Conservation (phyloP, 2,329 filamentous ascomycete genomes). For the Phyllosticta citrichinensis region DNA sequence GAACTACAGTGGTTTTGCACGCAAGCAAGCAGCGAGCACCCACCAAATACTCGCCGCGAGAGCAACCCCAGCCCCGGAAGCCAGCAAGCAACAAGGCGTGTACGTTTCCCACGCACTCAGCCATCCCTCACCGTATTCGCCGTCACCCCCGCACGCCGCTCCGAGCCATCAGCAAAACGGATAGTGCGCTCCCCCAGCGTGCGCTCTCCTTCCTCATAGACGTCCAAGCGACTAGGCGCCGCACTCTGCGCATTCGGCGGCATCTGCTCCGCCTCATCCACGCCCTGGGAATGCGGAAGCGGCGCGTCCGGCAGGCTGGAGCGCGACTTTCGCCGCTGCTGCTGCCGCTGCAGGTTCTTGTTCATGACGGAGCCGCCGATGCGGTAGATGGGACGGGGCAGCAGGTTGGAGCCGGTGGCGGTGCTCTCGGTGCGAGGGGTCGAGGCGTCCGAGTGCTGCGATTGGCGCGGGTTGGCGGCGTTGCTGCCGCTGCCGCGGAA, state of each 20-base stretch:
- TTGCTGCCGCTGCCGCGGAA: conserved; percentile 14
- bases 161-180: conserved; percentile 1
- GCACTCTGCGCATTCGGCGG: not conserved
- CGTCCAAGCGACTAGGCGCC: not conserved
- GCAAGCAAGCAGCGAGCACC: no score
- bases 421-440: conserved; percentile 9
- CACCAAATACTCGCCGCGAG: no score
- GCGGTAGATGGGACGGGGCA: conserved; percentile 22
- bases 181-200: not conserved
- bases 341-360: conserved; percentile 9
- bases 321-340: not conserved
- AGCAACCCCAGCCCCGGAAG: no score
- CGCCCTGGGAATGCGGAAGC: not conserved
- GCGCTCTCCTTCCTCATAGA: not conserved
- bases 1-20: no score
- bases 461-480: conserved; percentile 13
- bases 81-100: no score
- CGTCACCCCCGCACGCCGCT: not conserved
- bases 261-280: not conserved
- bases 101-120: not conserved
- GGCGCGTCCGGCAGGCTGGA: not conserved
- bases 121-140: not conserved
- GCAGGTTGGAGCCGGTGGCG: conserved; percentile 14
- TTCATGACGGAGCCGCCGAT: conserved; percentile 27
- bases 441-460: not conserved